phyloP scores from a whole-genome alignment of 2,329 filamentous ascomycete species.

The Macrophomina phaseolina region DNA sequence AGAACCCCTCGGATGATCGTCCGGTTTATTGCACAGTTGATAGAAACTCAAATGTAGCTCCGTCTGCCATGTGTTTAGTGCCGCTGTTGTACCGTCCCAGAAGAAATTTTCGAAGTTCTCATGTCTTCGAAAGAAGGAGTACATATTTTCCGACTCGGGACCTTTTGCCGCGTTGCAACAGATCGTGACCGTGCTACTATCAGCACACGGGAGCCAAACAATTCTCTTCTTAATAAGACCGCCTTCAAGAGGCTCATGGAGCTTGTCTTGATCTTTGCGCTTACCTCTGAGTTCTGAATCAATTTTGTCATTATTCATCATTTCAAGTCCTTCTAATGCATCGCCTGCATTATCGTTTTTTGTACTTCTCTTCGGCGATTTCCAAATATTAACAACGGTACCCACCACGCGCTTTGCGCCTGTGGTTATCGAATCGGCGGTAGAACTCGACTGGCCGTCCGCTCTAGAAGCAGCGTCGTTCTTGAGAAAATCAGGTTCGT shows the following conservation, averaged over 20 bases:
- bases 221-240: slow-evolving; percentile 12
- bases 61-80: slow-evolving; percentile 39
- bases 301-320: too few species aligned
- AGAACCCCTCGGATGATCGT: not conserved
- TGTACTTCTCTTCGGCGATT: too few species aligned
- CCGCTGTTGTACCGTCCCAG: slow-evolving; percentile 35
- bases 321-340: too few species aligned
- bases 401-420: too few species aligned
- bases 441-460: too few species aligned
- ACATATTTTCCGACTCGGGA: slow-evolving; percentile 28
- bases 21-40: slow-evolving; percentile 15
- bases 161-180: slow-evolving; percentile 29
- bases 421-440: too few species aligned
- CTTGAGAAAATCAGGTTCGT: not conserved
- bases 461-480: not conserved
- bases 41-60: slow-evolving; percentile 40
- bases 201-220: slow-evolving; percentile 8
- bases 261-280: too few species aligned
- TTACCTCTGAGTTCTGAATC: too few species aligned
- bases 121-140: slow-evolving; percentile 35
- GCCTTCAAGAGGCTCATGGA: too few species aligned
- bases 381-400: too few species aligned
- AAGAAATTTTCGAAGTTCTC: slow-evolving; percentile 30
- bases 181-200: slow-evolving; percentile 13
- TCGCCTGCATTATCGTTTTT: too few species aligned